Base-by-base conservation (phyloP, 192 early-diverging fungal species). In the Podila epicladia region DNA sequence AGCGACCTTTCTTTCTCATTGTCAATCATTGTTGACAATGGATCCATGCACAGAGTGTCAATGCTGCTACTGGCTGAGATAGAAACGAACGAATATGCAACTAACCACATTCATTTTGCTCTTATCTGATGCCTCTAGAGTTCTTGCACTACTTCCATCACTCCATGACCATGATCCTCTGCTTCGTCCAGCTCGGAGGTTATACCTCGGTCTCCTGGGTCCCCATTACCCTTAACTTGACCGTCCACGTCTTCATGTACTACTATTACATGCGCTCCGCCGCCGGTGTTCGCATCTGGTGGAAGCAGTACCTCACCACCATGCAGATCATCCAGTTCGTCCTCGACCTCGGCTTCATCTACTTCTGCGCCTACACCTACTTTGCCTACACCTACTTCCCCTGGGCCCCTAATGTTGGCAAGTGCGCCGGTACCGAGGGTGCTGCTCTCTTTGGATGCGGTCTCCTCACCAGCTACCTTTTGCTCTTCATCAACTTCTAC, bases 101-200 rank as follows among this genome's bases (percentile, higher is more conserved):
- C 53, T 24, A 55, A 55, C 53, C 20, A 55, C 53, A 55, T 55
- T 45, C 33, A 0, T 63, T 63, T 4, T 5, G 12, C 15, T 22
- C 51, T 69, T 64, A 12, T 55, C 53, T 9, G 53, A 9, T 55
- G 8, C 38, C 20, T 50, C 17, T 69, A 87, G 93, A 93, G 85
- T 97, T 97, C 85, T 84, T 97, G 50, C 95, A 97, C 65, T 93
- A 92, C 62, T 97, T 91, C 85, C 96, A 96, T 85, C 95, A 97
- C 85, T 89, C 92, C 20, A 86, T 94, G 87, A 95, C 95, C 55
- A 92, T 94, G 87, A 87, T 92, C 50, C 91, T 96, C 26, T 95
- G 93, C 85, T 96, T 86, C 74, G 86, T 88, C 62, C 92, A 96
- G 86, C 90, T 96, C 45, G 85, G 86, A 67, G 92, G 92, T 17